These are phyloP conservation scores for Alternaria sp. DNA, from an alignment of 2,329 filamentous ascomycete species.

Conservation along the genomic window DNA sequence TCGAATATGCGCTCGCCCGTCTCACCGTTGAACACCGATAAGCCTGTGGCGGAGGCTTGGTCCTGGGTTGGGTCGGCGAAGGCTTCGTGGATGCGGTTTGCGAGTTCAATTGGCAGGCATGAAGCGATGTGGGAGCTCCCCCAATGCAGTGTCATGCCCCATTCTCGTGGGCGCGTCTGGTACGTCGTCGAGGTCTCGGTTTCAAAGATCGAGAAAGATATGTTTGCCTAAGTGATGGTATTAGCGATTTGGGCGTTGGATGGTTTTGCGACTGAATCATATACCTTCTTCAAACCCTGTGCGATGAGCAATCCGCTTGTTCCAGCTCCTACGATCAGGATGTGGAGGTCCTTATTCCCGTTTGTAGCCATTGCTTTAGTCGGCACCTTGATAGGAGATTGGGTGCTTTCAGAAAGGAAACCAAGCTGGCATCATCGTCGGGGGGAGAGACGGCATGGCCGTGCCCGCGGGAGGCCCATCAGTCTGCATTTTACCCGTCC, in stretches of 20 bases:
- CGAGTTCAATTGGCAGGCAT: constrained; percentile 28
- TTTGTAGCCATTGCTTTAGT: background rate
- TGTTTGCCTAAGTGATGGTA: background rate
- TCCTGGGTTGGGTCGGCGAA: constrained; percentile 29
- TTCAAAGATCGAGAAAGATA: constrained; percentile 20
- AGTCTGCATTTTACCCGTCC: background rate
- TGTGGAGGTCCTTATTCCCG: background rate
- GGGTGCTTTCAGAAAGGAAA: background rate
- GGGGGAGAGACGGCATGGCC: background rate
- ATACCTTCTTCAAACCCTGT: background rate
- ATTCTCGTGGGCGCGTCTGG: constrained; percentile 35
- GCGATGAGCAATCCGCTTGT: background rate
- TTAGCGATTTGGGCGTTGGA: background rate
- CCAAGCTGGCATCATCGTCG: background rate
- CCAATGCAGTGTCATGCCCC: constrained; percentile 41
- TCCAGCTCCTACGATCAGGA: background rate
- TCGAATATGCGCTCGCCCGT: constrained; percentile 34
- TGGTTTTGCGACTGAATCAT: rapidly evolving
- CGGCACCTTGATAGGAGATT: background rate
- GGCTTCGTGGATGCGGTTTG: constrained; percentile 31
- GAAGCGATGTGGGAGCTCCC: constrained; percentile 26
- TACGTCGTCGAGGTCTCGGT: constrained; percentile 19
- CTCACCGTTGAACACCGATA: constrained; percentile 38
- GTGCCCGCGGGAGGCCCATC: background rate
- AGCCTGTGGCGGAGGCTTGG: constrained; percentile 25